phyloP scores from a whole-genome alignment of 2,329 filamentous ascomycete species.

The Colletotrichum aenigma region DNA sequence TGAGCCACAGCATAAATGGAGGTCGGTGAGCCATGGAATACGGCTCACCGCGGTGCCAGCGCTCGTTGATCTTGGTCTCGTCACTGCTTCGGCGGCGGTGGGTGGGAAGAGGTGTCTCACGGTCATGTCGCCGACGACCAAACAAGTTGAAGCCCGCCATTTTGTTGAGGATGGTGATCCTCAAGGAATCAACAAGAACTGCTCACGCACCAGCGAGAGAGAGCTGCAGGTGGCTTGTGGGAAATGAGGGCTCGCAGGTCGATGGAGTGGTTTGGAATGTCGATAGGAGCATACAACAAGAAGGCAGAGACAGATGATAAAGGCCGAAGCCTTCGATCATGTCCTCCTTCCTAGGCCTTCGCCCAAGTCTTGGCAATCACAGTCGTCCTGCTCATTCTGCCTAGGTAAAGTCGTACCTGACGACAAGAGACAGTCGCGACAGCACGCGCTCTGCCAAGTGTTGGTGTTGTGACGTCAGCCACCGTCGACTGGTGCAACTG shows the following conservation, averaged over 20 bases:
- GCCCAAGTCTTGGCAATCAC: neutral
- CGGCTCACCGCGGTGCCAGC: conserved; percentile 5
- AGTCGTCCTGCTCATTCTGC: neutral
- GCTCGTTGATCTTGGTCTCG: neutral
- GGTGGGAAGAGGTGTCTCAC: neutral
- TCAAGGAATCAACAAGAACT: fast-evolving
- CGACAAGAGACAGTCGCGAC: neutral
- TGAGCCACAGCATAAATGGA: conserved; percentile 72
- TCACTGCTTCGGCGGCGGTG: conserved; percentile 3
- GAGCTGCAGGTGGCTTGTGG: neutral
- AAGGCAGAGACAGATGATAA: neutral
- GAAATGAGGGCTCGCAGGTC: neutral
- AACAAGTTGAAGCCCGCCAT: conserved; percentile 2
- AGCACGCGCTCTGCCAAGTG: neutral
- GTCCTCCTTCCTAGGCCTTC: neutral
- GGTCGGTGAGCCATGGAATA: conserved; percentile 56
- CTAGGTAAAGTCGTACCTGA: neutral
- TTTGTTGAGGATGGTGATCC: neutral
- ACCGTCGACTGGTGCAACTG: neutral
- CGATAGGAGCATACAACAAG: neutral
- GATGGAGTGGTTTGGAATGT: neutral
- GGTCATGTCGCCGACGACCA: neutral
- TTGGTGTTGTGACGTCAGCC: neutral
- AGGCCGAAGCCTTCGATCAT: neutral
- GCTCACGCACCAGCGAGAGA: neutral